Conservation (phyloP, 805 yeast species). For the Candida awuae region DNA sequence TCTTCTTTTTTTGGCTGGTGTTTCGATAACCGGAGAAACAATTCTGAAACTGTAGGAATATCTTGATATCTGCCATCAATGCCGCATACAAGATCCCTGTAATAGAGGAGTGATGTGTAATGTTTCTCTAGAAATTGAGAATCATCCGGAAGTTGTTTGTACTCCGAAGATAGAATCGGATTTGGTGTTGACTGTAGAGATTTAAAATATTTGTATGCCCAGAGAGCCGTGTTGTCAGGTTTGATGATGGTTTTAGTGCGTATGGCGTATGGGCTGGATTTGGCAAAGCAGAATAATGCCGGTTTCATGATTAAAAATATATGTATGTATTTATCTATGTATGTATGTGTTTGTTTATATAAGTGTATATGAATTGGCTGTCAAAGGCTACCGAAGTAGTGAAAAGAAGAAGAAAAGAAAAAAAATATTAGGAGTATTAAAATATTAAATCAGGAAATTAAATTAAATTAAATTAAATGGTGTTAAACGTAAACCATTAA, state of each 20-base stretch:
- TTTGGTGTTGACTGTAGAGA: conserved; percentile 10
- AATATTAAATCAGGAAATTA: neutral
- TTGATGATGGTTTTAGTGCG: neutral
- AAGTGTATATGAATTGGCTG: too few relatives aligned
- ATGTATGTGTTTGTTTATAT: too few relatives aligned
- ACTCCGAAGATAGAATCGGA: conserved; percentile 21
- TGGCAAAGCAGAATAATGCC: neutral
- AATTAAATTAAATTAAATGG: too few relatives aligned
- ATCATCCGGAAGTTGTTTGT: conserved; percentile 46
- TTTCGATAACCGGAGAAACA: conserved; percentile 33
- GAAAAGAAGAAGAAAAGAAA: neutral
- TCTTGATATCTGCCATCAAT: conserved; percentile 28
- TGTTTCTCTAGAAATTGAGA: conserved; percentile 44
- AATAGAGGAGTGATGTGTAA: conserved; percentile 33
- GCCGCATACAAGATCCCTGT: conserved; percentile 27
- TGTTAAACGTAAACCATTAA: conserved; percentile 25
- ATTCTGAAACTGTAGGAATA: conserved; percentile 31
- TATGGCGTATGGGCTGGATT: neutral
- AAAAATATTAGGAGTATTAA: neutral
- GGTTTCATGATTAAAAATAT: too few relatives aligned
- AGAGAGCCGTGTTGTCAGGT: conserved; percentile 21
- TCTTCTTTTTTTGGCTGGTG: conserved; percentile 18
- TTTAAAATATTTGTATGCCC: conserved; percentile 22
- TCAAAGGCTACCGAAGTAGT: neutral
- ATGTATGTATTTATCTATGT: too few relatives aligned